Percentiles rank a stretch among this genome's conserved stretches.
Conservation (phyloP, 1,139 yeast species). For the Zygosaccharomyces sapae region DNA sequence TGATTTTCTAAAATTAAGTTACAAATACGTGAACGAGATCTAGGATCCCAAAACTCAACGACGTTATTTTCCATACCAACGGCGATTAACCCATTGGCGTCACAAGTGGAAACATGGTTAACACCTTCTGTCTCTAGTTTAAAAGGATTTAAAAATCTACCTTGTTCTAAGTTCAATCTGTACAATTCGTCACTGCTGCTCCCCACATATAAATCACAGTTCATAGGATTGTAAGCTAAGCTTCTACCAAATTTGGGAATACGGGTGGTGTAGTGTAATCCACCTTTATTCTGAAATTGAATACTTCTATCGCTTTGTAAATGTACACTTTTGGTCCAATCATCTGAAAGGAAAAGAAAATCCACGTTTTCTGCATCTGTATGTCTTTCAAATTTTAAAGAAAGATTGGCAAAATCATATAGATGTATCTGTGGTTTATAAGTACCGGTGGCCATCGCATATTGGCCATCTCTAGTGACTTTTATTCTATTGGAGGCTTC, state of each 20-base stretch:
- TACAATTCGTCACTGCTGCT: conserved; percentile 86
- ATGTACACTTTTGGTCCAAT: conserved; percentile 97
- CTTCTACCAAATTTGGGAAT: conserved; percentile 94
- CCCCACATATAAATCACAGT: conserved; percentile 82
- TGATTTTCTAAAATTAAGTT: conserved; percentile 50
- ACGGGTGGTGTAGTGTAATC: conserved; percentile 79
- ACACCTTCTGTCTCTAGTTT: conserved; percentile 71
- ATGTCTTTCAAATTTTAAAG: conserved; percentile 91
- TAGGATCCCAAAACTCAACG: conserved; percentile 97
- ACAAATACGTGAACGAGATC: conserved; percentile 82
- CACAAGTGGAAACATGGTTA: conserved; percentile 71
- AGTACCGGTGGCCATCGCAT: conserved; percentile 96
- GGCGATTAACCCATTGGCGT: conserved; percentile 75
- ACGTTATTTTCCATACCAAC: conserved; percentile 81
- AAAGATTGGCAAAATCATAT: conserved; percentile 84
- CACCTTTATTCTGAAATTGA: conserved; percentile 93
- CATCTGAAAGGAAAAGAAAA: conserved; percentile 75
- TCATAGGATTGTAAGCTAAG: conserved; percentile 67
- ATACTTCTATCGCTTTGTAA: conserved; percentile 88
- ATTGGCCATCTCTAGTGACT: conserved; percentile 86
- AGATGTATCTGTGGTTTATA: conserved; percentile 98
- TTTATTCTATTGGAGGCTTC: conserved; percentile 90
- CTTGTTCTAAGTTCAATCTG: conserved; percentile 87
- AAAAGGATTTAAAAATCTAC: conserved; percentile 85
- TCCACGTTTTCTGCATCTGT: conserved; percentile 96